Percentiles rank a stretch among this genome's conserved stretches.
Conservation (phyloP, 768 basidiomycete genomes). For the Pleurotus pulmonarius region DNA sequence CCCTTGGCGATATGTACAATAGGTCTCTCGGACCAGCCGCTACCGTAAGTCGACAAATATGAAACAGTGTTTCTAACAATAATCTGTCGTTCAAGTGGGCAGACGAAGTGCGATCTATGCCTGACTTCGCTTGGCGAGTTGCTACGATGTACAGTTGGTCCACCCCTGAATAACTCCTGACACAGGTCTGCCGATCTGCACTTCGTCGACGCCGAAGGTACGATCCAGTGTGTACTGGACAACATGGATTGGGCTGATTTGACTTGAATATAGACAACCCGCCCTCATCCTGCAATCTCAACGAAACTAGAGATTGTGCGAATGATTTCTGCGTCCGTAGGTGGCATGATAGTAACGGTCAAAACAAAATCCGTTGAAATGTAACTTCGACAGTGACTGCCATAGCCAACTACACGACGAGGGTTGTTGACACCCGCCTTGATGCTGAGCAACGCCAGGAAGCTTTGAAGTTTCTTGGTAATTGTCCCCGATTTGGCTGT, state of each 20-base stretch:
- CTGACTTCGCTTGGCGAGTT: constrained; percentile 33
- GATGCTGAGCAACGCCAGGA: constrained; percentile 41
- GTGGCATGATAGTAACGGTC: constrained; percentile 23
- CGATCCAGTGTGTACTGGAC: too few relatives aligned
- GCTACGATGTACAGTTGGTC: not conserved
- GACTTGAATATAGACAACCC: constrained; percentile 29
- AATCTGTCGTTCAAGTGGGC: constrained; percentile 38
- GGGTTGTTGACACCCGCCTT: constrained; percentile 39
- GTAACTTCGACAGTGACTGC: constrained; percentile 35
- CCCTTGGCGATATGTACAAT: constrained; percentile 38
- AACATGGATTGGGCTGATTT: not conserved
- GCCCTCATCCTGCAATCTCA: constrained; percentile 46
- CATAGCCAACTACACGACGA: constrained; percentile 54
- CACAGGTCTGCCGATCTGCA: constrained; percentile 38
- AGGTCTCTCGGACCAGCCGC: constrained; percentile 47
- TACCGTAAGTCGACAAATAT: constrained; percentile 25
- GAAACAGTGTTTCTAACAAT: not conserved
- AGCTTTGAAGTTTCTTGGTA: constrained; percentile 50
- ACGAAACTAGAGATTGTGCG: constrained; percentile 41
- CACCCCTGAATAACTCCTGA: not conserved
- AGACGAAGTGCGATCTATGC: constrained; percentile 38
- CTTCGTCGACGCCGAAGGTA: constrained; percentile 49
- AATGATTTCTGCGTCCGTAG: constrained; percentile 34
- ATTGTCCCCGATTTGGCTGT: constrained; percentile 4
- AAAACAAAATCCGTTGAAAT: constrained; percentile 3